Evolutionary conservation across 2,329 filamentous ascomycete genomes (phyloP).

Genomic region (Aspergillus sojae): DNA sequence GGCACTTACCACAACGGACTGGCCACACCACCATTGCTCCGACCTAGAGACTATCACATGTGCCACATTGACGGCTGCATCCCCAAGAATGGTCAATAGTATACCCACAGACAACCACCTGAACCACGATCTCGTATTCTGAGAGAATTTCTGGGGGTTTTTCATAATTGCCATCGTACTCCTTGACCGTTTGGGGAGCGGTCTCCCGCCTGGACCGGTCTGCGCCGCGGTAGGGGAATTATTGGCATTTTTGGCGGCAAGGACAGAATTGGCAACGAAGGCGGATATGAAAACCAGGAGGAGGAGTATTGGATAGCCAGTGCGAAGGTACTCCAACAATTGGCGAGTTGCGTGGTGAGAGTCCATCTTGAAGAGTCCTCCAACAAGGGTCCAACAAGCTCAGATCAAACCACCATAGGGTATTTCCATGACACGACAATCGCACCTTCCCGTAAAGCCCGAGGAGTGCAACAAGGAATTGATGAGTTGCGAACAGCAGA

Average conservation of each 20-base stretch:
- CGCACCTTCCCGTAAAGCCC: constrained; percentile 14
- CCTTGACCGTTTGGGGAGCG: constrained; percentile 68
- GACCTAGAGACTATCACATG: constrained; percentile 71
- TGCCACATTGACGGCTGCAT: constrained; percentile 71
- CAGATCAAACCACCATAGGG: constrained; percentile 22
- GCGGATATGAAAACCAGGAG: constrained; percentile 65
- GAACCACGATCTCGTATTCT: constrained; percentile 71
- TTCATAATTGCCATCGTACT: constrained; percentile 53
- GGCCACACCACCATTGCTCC: constrained; percentile 79
- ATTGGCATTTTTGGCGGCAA: constrained; percentile 53
- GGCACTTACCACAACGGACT: constrained; percentile 70
- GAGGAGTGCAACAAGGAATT: constrained; percentile 5
- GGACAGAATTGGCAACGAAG: constrained; percentile 64
- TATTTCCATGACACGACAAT: constrained; percentile 39
- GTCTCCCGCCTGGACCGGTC: constrained; percentile 85
- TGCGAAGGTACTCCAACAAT: constrained; percentile 54
- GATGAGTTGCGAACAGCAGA: constrained; percentile 3
- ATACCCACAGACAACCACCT: constrained; percentile 72
- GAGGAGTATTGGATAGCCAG: constrained; percentile 65
- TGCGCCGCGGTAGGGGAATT: constrained; percentile 52
- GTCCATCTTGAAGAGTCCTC: constrained; percentile 34
- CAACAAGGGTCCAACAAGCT: constrained; percentile 22
- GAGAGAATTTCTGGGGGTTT: constrained; percentile 61
- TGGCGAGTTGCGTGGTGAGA: constrained; percentile 45
- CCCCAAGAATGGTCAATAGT: constrained; percentile 74